Percentiles rank a stretch among this genome's conserved stretches.
These are phyloP conservation scores for Colletotrichum sp. DNA, from an alignment of 2,329 filamentous ascomycete species.

Conservation along the genomic window DNA sequence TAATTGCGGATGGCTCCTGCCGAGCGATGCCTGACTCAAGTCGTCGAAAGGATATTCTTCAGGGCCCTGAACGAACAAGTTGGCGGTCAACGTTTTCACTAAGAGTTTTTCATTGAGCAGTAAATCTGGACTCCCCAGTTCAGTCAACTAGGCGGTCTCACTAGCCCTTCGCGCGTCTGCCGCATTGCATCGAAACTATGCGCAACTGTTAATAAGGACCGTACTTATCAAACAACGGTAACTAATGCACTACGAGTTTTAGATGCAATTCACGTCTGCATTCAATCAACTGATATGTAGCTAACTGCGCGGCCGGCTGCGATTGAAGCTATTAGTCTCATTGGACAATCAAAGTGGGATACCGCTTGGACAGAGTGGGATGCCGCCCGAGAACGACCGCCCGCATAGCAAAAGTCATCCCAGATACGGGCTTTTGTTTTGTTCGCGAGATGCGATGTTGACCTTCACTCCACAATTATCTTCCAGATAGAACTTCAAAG, in stretches of 20 bases:
- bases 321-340: background rate
- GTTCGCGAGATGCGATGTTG: background rate
- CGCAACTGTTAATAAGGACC: fast-evolving
- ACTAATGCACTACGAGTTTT: fast-evolving
- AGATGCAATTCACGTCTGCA: fast-evolving
- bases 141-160: fast-evolving
- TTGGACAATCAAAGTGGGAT: background rate
- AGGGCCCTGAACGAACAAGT: background rate
- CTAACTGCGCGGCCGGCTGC: background rate
- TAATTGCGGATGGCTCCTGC: background rate
- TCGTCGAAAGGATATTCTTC: fast-evolving
- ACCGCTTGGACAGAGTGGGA: background rate
- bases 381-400: background rate
- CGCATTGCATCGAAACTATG: background rate
- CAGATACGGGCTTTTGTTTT: background rate
- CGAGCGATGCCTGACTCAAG: background rate
- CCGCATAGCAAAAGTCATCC: fast-evolving
- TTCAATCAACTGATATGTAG: fast-evolving
- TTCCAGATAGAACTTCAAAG: background rate
- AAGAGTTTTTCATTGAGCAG: background rate
- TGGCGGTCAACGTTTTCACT: background rate
- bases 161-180: background rate
- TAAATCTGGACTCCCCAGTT: background rate
- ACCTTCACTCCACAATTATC: fast-evolving
- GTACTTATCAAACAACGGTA: fast-evolving